Conservation (phyloP, 148 eudicot genomes). For the Rhododendron vialii region DNA sequence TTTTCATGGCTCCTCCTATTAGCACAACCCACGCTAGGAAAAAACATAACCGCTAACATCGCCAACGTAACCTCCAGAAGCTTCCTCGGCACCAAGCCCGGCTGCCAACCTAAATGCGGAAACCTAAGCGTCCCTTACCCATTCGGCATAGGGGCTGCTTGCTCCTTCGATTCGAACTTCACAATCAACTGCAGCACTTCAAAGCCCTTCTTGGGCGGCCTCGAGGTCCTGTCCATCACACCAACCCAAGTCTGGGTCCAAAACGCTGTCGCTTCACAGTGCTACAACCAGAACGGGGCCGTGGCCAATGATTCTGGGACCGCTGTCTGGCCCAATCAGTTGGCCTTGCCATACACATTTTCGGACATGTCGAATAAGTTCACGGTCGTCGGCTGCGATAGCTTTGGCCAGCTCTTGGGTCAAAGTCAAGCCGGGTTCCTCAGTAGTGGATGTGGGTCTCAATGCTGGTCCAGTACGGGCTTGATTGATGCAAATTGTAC, state of each 20-base stretch:
- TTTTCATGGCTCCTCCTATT: background rate
- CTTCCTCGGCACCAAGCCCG: slow-evolving; percentile 8
- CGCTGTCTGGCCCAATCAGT: background rate
- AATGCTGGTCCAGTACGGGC: slow-evolving; percentile 15
- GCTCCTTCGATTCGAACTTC: slow-evolving; percentile 18
- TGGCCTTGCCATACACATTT: background rate
- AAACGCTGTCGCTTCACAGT: slow-evolving; percentile 9
- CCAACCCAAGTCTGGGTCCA: slow-evolving; percentile 9
- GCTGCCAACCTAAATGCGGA: slow-evolving; percentile 22
- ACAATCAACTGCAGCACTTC: slow-evolving; percentile 25
- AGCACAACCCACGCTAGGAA: background rate
- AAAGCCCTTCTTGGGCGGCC: slow-evolving; percentile 16
- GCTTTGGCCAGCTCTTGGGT: slow-evolving; percentile 6
- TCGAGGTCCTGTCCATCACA: slow-evolving; percentile 20
- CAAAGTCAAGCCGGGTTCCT: background rate
- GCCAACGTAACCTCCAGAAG: background rate
- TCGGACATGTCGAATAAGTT: slow-evolving; percentile 34
- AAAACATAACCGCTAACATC: background rate
- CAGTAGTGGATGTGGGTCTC: slow-evolving; percentile 17
- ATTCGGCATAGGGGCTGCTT: slow-evolving; percentile 37
- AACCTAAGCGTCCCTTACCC: slow-evolving; percentile 37
- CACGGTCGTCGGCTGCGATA: slow-evolving; percentile 44
- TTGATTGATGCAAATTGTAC: slow-evolving; percentile 17
- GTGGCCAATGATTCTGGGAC: background rate
- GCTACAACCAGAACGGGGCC: slow-evolving; percentile 17